Base-by-base conservation (phyloP, 768 basidiomycete genomes). In the Leccinum rimulosum region DNA sequence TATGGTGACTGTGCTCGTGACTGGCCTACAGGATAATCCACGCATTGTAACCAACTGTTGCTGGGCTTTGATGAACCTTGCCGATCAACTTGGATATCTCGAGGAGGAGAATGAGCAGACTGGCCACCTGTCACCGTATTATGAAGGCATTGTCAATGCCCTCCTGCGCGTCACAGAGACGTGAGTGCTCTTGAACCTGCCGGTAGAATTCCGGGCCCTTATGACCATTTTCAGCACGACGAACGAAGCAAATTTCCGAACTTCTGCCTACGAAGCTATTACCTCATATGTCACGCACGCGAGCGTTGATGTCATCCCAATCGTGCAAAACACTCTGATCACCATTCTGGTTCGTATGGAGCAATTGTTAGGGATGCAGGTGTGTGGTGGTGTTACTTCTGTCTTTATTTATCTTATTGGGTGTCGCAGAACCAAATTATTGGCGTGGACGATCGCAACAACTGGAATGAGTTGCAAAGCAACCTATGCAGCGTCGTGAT, bases 391-490 rank as follows among this genome's bases (percentile, higher is more conserved):
- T 7, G n/a, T 50, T n/a, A 4, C 17, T 62, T 60, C 38, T 45
- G 11, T 49, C 27, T 27, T 31, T 30, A 35, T 22, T 47, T 22
- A 5, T 54, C 50, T 64, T 19, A 64, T 31, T 45, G 33, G 8
- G 17, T 52, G 25, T 61, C 38, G 14, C 66, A 95, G 86, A 93
- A 91, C 73, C 95, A 98, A 76, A 89, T 98, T 58, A 79, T 99
- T 40, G 97, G 97, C 48, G 80, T 87, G 17, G 97, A 99, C 74
- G 97, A 99, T 70, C 87, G 93, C 62, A 95, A 95, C 75, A 99
- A 97, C 78, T 97, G 96, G 95, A 97, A 97, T 69, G 96, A 99
- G 72, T 81, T 99, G 27, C 95, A 97, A 73, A 89, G 93, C 75
- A 97, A 96, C 76, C 82, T 98, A 66, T 97, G 95, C 73, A 87